Percentiles rank a stretch among this genome's conserved stretches.
These are phyloP conservation scores for Coprinopsis sp. DNA, from an alignment of 768 basidiomycete genomes.

Conservation along the genomic window DNA sequence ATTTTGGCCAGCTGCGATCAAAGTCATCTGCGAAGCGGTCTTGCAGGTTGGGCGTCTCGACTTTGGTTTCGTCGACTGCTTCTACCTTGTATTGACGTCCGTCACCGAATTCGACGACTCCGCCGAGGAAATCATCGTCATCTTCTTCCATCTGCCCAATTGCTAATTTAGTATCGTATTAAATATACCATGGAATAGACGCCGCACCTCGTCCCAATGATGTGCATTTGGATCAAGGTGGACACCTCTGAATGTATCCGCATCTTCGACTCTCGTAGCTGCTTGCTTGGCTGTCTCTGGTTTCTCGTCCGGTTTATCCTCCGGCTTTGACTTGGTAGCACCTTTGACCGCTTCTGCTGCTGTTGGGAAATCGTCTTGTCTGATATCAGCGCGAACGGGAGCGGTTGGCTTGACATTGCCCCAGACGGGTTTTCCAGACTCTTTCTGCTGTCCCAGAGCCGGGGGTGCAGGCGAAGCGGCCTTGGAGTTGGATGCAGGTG, in stretches of 20 bases:
- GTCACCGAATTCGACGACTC: slow-evolving; percentile 94
- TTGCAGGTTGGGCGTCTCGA: slow-evolving; percentile 19
- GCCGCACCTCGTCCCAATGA: slow-evolving; percentile 95
- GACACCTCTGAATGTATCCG: slow-evolving; percentile 91
- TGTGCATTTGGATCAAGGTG: slow-evolving; percentile 92
- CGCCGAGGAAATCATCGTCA: slow-evolving; percentile 83
- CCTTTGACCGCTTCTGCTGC: slow-evolving; percentile 93
- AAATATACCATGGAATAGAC: slow-evolving; percentile 7
- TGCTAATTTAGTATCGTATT: slow-evolving; percentile 3
- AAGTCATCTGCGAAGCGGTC: slow-evolving; percentile 92
- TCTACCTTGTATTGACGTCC: slow-evolving; percentile 88
- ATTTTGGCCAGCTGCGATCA: slow-evolving; percentile 93
- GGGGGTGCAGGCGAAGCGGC: slow-evolving; percentile 39
- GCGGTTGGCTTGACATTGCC: slow-evolving; percentile 49
- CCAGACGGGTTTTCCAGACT: slow-evolving; percentile 62
- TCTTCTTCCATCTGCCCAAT: slow-evolving; percentile 78
- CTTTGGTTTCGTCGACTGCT: slow-evolving; percentile 58
- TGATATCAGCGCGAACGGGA: slow-evolving; percentile 36
- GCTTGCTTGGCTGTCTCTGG: slow-evolving; percentile 61
- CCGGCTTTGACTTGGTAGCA: slow-evolving; percentile 38
- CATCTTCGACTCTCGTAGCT: slow-evolving; percentile 56
- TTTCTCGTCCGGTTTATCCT: slow-evolving; percentile 40
- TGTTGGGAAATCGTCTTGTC: slow-evolving; percentile 83
- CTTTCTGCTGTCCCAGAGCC: slow-evolving; percentile 32
- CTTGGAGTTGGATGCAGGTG: slow-evolving; percentile 33